Conservation (phyloP, 306 rosid genomes). For the Lagenaria siceraria region DNA sequence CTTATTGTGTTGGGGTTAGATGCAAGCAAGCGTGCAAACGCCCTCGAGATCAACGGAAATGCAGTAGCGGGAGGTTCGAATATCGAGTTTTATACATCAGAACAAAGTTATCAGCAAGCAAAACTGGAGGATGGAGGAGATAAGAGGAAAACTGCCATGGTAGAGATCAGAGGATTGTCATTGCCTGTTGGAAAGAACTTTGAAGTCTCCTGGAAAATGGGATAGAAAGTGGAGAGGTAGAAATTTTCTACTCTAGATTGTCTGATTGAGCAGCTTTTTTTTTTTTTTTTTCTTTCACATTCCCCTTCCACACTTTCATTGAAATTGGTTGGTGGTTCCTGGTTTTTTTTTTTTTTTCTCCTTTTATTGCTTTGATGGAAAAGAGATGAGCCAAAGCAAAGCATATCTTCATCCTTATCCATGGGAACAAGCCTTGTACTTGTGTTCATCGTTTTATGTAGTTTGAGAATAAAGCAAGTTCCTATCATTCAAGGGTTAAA, state of each 20-base stretch:
- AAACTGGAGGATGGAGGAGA: constrained; percentile 28
- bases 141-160: constrained; percentile 37
- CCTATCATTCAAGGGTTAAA: neutral
- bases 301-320: neutral
- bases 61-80: constrained; percentile 17
- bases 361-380: constrained; percentile 9
- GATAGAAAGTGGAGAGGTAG: constrained; percentile 16
- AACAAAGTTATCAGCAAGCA: constrained; percentile 24
- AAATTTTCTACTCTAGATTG: neutral
- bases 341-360: neutral
- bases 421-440: constrained; percentile 16
- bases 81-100: constrained; percentile 23
- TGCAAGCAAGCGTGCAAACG: constrained; percentile 33
- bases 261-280: constrained; percentile 6
- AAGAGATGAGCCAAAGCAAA: constrained; percentile 34
- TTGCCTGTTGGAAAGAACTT: constrained; percentile 71
- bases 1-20: constrained; percentile 58
- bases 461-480: constrained; percentile 16
- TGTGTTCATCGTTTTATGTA: constrained; percentile 2
- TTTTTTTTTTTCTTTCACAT: constrained; percentile 1
- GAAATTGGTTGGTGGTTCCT: neutral
- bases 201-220: constrained; percentile 79
- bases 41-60: constrained; percentile 47
- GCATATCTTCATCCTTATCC: constrained; percentile 36
- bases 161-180: constrained; percentile 53